Conservation (phyloP, 495 filamentous ascomycete species). For the Hypomontagnella monticulosa region DNA sequence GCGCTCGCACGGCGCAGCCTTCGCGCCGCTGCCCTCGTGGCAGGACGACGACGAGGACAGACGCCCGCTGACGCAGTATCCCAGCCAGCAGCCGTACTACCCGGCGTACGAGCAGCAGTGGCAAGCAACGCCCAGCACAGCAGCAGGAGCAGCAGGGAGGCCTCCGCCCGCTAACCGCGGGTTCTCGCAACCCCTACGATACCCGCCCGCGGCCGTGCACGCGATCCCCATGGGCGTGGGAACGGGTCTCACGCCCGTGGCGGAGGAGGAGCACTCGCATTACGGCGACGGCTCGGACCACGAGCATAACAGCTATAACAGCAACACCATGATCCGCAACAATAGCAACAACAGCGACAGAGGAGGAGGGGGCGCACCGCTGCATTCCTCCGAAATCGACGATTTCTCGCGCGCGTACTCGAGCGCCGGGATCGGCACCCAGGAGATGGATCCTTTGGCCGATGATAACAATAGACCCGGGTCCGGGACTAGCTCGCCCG, state of each 20-base stretch:
- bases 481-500: conserved; percentile 14
- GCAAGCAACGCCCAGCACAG: conserved; percentile 9
- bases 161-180: conserved; percentile 12
- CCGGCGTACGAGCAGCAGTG: conserved; percentile 26
- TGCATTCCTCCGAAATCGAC: conserved; percentile 50
- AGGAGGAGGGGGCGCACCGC: not conserved
- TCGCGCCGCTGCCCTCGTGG: conserved; percentile 46
- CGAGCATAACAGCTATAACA: not conserved
- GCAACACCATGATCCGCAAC: not conserved
- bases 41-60: conserved; percentile 43
- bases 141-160: conserved; percentile 14
- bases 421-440: conserved; percentile 53
- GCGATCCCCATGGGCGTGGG: conserved; percentile 17
- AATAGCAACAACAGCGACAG: not conserved
- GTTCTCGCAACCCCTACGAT: conserved; percentile 43
- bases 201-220: conserved; percentile 24
- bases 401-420: conserved; percentile 55
- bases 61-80: conserved; percentile 26
- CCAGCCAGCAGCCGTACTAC: conserved; percentile 20
- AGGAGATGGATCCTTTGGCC: conserved; percentile 38
- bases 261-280: conserved; percentile 38
- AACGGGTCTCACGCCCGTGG: conserved; percentile 45
- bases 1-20: conserved; percentile 43
- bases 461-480: not conserved
- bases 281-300: conserved; percentile 1